These are phyloP conservation scores for Mycosphaerella sp. DNA, from an alignment of 2,329 filamentous ascomycete genomes.

Conservation along the genomic window DNA sequence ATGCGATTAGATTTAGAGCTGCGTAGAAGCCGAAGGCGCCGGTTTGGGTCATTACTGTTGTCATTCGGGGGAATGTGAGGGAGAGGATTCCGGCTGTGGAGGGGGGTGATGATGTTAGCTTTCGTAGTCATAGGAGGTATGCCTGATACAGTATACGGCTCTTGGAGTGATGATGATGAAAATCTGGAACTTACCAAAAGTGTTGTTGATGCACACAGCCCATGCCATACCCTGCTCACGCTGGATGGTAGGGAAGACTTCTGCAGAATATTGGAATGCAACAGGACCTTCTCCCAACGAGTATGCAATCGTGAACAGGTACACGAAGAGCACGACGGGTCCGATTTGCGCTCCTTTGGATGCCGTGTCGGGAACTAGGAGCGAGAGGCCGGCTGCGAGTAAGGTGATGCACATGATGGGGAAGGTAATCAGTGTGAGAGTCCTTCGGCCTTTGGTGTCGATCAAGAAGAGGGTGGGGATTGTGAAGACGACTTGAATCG, in stretches of 20 bases:
- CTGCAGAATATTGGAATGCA: slow-evolving; percentile 40
- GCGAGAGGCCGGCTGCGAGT: slow-evolving; percentile 43
- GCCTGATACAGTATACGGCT: too few species aligned
- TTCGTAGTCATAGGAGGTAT: too few species aligned
- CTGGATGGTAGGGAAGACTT: slow-evolving; percentile 43
- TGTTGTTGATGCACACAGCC: slow-evolving; percentile 53
- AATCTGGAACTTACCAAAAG: slow-evolving; percentile 26
- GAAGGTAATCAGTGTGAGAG: slow-evolving; percentile 38
- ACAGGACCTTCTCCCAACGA: slow-evolving; percentile 41
- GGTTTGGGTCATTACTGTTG: slow-evolving; percentile 44
- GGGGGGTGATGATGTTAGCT: too few species aligned
- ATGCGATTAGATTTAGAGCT: slow-evolving; percentile 51
- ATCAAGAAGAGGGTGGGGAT: slow-evolving; percentile 43
- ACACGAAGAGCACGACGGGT: slow-evolving; percentile 38
- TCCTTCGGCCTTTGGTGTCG: slow-evolving; percentile 41
- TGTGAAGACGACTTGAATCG: slow-evolving; percentile 42
- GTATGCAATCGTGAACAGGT: slow-evolving; percentile 49
- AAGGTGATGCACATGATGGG: slow-evolving; percentile 46
- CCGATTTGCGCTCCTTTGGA: slow-evolving; percentile 34
- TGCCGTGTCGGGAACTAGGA: slow-evolving; percentile 29
- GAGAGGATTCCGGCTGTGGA: slow-evolving; percentile 29
- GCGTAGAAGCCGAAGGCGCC: slow-evolving; percentile 54
- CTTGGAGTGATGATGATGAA: too few species aligned
- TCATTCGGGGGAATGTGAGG: slow-evolving; percentile 45
- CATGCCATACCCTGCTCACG: slow-evolving; percentile 44